Conservation (phyloP, 2,329 filamentous ascomycete genomes). For the Diplodia corticola region DNA sequence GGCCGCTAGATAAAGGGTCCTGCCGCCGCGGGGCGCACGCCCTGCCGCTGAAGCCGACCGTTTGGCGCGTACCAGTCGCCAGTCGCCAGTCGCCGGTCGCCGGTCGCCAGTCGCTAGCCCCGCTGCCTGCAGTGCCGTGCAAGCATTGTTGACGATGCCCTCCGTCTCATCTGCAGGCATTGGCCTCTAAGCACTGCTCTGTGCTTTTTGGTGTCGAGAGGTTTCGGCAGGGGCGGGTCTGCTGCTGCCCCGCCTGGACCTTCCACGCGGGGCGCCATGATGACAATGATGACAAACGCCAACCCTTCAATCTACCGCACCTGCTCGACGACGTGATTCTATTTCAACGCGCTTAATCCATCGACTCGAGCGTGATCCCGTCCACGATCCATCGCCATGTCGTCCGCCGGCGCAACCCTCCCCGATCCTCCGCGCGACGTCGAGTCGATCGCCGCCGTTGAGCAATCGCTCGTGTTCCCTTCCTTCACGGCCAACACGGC, state of each 20-base stretch:
- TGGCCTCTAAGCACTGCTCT: not conserved
- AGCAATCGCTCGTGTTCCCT: slow-evolving; percentile 47
- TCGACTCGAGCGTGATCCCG: no score
- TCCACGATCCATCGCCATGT: not conserved
- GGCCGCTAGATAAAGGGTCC: not conserved
- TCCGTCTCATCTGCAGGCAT: not conserved
- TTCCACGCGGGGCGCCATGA: not conserved
- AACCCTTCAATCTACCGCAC: not conserved
- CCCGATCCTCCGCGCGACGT: slow-evolving; percentile 41
- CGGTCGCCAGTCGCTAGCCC: not conserved
- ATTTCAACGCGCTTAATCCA: not conserved
- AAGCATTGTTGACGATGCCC: not conserved
- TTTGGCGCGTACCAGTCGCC: not conserved
- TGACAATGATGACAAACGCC: slow-evolving; percentile 16
- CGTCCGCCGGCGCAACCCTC: slow-evolving; percentile 25
- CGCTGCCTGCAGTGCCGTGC: not conserved
- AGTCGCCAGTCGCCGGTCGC: no score
- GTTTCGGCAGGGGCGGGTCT: not conserved
- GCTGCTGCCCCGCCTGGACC: not conserved
- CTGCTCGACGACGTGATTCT: not conserved
- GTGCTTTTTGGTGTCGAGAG: not conserved
- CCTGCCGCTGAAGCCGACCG: not conserved
- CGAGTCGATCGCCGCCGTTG: slow-evolving; percentile 43
- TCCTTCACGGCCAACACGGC: slow-evolving; percentile 66
- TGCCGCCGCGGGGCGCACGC: not conserved